A percentile compares a stretch with the other conserved stretches of the same genome.
These are phyloP conservation scores for Schoenoplectus tabernaemontani DNA, from an alignment of 202 grass and related monocot species.

Conservation along the genomic window DNA sequence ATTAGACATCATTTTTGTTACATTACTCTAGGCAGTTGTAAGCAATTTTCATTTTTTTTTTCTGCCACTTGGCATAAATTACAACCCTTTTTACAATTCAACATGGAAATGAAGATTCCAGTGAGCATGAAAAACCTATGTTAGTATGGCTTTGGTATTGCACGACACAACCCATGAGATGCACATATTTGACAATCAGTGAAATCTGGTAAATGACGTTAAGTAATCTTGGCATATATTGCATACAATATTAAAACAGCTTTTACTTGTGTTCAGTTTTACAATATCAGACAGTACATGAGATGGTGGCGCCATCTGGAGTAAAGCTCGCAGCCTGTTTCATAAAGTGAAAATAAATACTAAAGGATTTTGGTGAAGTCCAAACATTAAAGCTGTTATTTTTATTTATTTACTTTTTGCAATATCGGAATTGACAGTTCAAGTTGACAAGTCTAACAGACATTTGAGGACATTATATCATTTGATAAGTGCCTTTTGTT, in stretches of 20 bases:
- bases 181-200: not conserved
- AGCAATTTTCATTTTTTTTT: not conserved
- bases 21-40: not conserved
- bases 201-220: not conserved
- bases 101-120: not conserved
- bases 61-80: not conserved
- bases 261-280: not conserved
- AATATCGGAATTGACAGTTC: not conserved
- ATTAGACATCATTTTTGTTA: conserved; percentile 4
- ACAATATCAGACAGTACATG: not conserved
- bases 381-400: not conserved
- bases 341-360: not conserved
- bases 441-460: not conserved
- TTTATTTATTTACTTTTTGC: not conserved
- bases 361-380: not conserved
- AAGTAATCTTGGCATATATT: not conserved
- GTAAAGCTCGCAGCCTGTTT: not conserved
- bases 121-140: not conserved
- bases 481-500: not conserved
- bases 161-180: not conserved
- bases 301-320: too few species aligned
- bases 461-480: not conserved
- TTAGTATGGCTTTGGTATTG: not conserved
- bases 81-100: not conserved
- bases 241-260: not conserved